Evolutionary conservation across 148 eudicot species (phyloP).

Genomic region (Fagopyrum esculentum): DNA sequence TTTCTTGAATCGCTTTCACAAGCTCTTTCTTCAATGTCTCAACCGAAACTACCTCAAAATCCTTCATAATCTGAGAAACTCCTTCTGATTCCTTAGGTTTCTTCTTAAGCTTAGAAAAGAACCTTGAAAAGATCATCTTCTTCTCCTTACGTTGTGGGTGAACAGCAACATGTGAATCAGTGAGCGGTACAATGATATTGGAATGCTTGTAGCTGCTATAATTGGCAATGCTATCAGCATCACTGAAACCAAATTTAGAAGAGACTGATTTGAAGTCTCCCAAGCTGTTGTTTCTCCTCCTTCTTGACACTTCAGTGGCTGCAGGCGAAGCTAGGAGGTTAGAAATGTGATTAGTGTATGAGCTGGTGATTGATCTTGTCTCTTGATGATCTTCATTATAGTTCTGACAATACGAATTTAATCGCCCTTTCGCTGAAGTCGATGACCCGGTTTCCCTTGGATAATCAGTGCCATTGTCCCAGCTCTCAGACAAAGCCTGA

Average conservation of each 20-base stretch:
- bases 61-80: constrained; percentile 37
- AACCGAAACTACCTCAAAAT: constrained; percentile 32
- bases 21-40: constrained; percentile 65
- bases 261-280: constrained; percentile 61
- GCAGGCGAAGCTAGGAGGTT: constrained; percentile 36
- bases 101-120: constrained; percentile 62
- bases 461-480: constrained; percentile 27
- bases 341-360: constrained; percentile 30
- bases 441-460: constrained; percentile 21
- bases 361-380: constrained; percentile 41
- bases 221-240: constrained; percentile 3
- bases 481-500: constrained; percentile 34
- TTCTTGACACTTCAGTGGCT: constrained; percentile 30
- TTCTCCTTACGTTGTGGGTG: constrained; percentile 35
- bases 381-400: constrained; percentile 32
- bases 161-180: constrained; percentile 56
- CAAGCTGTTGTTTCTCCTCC: constrained; percentile 61
- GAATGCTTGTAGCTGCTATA: constrained; percentile 31
- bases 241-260: constrained; percentile 10
- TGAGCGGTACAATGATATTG: constrained; percentile 48
- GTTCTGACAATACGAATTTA: constrained; percentile 14
- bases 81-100: constrained; percentile 66
- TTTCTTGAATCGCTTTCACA: constrained; percentile 50
- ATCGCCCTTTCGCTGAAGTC: constrained; percentile 39
- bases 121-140: constrained; percentile 54